These are phyloP conservation scores for Syzygium syzygioides DNA, from an alignment of 441 rosid species.

Conservation along the genomic window DNA sequence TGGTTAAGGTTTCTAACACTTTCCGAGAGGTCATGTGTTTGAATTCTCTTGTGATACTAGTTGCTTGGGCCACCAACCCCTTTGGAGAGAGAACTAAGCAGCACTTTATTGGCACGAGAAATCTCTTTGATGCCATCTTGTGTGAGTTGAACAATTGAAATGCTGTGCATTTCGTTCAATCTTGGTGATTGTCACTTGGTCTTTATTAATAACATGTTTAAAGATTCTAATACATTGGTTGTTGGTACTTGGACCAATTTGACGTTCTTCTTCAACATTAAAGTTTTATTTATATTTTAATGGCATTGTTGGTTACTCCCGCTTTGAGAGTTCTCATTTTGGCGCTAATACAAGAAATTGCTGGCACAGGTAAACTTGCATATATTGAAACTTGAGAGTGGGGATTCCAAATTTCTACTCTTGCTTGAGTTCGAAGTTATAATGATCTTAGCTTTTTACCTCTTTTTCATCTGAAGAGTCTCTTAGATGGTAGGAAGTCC, in stretches of 20 bases:
- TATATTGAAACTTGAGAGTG: not conserved
- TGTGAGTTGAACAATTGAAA: not conserved
- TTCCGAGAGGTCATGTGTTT: not conserved
- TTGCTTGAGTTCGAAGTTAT: not conserved
- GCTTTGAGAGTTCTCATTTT: not conserved
- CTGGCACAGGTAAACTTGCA: not conserved
- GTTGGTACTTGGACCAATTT: not conserved
- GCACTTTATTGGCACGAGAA: not conserved
- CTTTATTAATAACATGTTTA: not conserved
- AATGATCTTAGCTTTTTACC: not conserved
- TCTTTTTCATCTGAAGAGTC: not conserved
- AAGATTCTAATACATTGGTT: not conserved
- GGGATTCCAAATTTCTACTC: not conserved
- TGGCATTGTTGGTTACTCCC: not conserved
- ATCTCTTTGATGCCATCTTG: not conserved
- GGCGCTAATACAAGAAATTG: not conserved
- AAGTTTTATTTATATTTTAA: not conserved
- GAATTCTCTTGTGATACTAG: not conserved
- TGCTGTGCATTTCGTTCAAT: not conserved
- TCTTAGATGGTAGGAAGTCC: not conserved
- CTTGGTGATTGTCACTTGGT: not conserved
- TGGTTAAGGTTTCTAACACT: not conserved
- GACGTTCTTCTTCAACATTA: not conserved
- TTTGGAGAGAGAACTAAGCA: not conserved
- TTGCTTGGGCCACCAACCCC: not conserved